Evolutionary conservation across 495 filamentous ascomycete species (phyloP).

Genomic region (Achaetomiella virescens): DNA sequence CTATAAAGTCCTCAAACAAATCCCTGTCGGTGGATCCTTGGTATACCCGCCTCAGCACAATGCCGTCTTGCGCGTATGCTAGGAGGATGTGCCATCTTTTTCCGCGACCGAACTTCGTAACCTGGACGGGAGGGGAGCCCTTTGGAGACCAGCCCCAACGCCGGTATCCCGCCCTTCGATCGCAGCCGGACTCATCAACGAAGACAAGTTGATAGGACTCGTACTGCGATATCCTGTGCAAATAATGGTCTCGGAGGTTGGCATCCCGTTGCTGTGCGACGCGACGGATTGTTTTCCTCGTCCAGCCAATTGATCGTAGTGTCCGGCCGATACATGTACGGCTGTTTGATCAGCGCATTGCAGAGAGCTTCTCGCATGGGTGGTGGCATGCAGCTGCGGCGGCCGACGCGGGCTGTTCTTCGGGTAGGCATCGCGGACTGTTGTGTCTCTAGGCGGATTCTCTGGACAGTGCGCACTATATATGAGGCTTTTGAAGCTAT

Average conservation of each 20-base stretch:
- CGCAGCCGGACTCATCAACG: neutral
- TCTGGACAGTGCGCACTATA: too few relatives aligned
- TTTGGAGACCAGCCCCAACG: neutral
- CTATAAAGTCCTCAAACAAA: neutral
- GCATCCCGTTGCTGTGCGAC: neutral
- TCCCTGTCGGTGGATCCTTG: neutral
- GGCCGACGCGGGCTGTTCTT: too few relatives aligned
- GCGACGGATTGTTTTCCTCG: neutral
- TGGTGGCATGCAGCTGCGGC: too few relatives aligned
- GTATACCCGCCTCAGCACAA: neutral
- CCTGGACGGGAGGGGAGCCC: neutral
- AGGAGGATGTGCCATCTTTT: too few relatives aligned
- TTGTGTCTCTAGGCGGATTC: too few relatives aligned
- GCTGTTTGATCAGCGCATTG: too few relatives aligned
- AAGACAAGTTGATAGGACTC: neutral
- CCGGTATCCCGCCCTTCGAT: neutral
- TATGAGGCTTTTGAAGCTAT: too few relatives aligned
- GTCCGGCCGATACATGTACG: too few relatives aligned
- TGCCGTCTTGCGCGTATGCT: neutral
- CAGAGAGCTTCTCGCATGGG: too few relatives aligned
- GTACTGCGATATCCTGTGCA: neutral
- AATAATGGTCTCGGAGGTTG: neutral
- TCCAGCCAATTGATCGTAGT: too few relatives aligned
- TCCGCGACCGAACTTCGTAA: neutral
- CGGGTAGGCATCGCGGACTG: too few relatives aligned